Conservation (phyloP, 805 yeast species). For the Cyberlindnera bimundalis region DNA sequence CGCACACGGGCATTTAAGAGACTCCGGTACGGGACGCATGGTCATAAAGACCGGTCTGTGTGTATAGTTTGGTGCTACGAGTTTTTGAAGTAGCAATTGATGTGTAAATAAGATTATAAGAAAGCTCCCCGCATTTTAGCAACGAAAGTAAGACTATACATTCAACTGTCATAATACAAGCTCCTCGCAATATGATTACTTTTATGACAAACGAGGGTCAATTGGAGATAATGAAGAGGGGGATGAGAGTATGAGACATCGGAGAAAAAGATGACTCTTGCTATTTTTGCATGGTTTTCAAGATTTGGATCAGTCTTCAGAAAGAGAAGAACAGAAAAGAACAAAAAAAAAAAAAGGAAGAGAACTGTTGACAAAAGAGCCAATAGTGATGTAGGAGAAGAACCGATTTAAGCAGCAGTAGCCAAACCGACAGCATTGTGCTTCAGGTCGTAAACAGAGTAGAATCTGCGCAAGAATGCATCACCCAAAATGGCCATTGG, state of each 20-base stretch:
- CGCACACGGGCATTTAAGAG: too few relatives aligned
- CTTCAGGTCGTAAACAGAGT: slow-evolving; percentile 89
- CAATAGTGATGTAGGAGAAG: too few relatives aligned
- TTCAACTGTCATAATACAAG: too few relatives aligned
- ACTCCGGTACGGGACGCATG: too few relatives aligned
- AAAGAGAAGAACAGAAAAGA: not conserved
- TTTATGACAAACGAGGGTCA: too few relatives aligned
- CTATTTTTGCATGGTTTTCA: not conserved
- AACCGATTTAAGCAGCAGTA: slow-evolving; percentile 57
- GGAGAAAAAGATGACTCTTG: not conserved
- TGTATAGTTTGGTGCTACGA: too few relatives aligned
- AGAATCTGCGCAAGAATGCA: slow-evolving; percentile 92
- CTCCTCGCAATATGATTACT: too few relatives aligned
- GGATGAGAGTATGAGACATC: not conserved
- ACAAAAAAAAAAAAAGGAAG: not conserved
- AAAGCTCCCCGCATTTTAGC: too few relatives aligned
- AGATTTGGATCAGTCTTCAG: not conserved
- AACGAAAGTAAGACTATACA: too few relatives aligned
- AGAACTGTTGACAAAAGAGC: not conserved
- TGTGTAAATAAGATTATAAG: not conserved
- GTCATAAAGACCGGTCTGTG: too few relatives aligned
- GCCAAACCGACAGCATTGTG: slow-evolving; percentile 95
- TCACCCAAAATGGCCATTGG: slow-evolving; percentile 96
- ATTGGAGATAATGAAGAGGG: too few relatives aligned
- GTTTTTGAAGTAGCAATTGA: not conserved